These are phyloP conservation scores for Candida tunisiensis DNA, from an alignment of 1,139 yeast genomes.

Conservation along the genomic window DNA sequence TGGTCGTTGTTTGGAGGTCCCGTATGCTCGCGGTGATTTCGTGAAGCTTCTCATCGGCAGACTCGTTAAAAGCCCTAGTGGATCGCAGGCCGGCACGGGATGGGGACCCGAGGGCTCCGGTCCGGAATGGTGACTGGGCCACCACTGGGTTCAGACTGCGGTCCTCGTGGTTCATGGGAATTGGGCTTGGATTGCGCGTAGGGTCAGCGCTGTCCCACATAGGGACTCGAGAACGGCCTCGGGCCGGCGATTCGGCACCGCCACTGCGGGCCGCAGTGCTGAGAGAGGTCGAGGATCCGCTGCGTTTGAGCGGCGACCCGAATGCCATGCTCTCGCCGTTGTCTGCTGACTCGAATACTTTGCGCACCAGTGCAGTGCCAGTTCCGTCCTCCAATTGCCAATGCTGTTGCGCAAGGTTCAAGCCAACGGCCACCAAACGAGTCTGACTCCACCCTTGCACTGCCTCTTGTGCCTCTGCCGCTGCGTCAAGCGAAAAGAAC, in stretches of 20 bases:
- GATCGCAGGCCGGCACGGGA: conserved; percentile 15
- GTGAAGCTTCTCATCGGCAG: conserved; percentile 16
- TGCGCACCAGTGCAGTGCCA: too few relatives aligned
- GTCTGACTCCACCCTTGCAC: too few relatives aligned
- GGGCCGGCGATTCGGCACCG: background rate
- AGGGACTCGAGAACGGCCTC: background rate
- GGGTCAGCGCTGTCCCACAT: conserved; percentile 23
- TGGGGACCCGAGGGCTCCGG: conserved; percentile 15
- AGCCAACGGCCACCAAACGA: too few relatives aligned
- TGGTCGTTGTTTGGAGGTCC: conserved; percentile 12
- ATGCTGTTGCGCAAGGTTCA: too few relatives aligned
- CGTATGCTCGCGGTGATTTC: conserved; percentile 20
- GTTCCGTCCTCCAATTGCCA: too few relatives aligned
- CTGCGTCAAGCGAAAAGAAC: too few relatives aligned
- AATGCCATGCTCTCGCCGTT: too few relatives aligned
- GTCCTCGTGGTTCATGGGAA: conserved; percentile 17
- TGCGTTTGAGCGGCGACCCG: too few relatives aligned
- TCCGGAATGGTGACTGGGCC: conserved; percentile 10
- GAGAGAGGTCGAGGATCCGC: too few relatives aligned
- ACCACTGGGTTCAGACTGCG: conserved; percentile 12
- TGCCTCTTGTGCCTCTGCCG: too few relatives aligned
- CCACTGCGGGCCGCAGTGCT: background rate
- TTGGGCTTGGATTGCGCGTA: conserved; percentile 21
- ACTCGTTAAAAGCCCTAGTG: conserved; percentile 12
- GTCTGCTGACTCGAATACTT: too few relatives aligned